phyloP scores from a whole-genome alignment of 78 protist genomes.

The Protostelium mycophagum region DNA sequence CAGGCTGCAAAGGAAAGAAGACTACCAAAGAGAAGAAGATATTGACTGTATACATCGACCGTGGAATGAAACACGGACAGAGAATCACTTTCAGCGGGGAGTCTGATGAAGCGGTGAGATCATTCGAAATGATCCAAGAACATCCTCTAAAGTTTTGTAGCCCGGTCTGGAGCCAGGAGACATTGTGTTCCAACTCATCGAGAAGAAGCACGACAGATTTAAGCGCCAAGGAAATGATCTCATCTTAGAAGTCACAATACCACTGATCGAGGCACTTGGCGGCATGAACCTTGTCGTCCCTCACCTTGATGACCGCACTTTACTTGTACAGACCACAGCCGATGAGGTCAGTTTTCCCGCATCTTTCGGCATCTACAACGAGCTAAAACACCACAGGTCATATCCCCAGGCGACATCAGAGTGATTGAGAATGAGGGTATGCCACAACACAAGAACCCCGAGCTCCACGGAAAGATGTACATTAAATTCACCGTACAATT shows the following conservation, averaged over 20 bases:
- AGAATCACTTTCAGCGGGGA: slow-evolving; percentile 89
- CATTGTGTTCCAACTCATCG: slow-evolving; percentile 80
- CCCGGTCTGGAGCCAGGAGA: slow-evolving; percentile 93
- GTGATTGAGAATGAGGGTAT: slow-evolving; percentile 90
- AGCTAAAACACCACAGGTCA: slow-evolving; percentile 45
- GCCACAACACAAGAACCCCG: slow-evolving; percentile 86
- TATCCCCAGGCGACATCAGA: slow-evolving; percentile 79
- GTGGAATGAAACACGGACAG: slow-evolving; percentile 88
- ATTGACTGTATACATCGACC: slow-evolving; percentile 88
- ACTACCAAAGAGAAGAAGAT: slow-evolving; percentile 73
- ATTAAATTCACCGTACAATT: slow-evolving; percentile 75
- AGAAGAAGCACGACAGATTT: slow-evolving; percentile 86
- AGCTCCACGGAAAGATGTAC: slow-evolving; percentile 83
- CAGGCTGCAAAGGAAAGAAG: slow-evolving; percentile 80
- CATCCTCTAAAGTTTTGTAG: background rate
- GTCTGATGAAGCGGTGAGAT: slow-evolving; percentile 73
- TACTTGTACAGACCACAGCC: slow-evolving; percentile 17
- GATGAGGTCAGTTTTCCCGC: background rate
- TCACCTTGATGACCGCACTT: slow-evolving; percentile 88
- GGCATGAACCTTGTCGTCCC: slow-evolving; percentile 80
- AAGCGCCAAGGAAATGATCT: slow-evolving; percentile 87
- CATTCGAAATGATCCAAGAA: background rate
- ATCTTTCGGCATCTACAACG: slow-evolving; percentile 36
- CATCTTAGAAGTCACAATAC: slow-evolving; percentile 65
- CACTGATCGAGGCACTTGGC: slow-evolving; percentile 84